A percentile compares a stretch with the other conserved stretches of the same genome.
These are phyloP conservation scores for Podospora conica DNA, from an alignment of 495 filamentous ascomycete genomes.

Conservation along the genomic window DNA sequence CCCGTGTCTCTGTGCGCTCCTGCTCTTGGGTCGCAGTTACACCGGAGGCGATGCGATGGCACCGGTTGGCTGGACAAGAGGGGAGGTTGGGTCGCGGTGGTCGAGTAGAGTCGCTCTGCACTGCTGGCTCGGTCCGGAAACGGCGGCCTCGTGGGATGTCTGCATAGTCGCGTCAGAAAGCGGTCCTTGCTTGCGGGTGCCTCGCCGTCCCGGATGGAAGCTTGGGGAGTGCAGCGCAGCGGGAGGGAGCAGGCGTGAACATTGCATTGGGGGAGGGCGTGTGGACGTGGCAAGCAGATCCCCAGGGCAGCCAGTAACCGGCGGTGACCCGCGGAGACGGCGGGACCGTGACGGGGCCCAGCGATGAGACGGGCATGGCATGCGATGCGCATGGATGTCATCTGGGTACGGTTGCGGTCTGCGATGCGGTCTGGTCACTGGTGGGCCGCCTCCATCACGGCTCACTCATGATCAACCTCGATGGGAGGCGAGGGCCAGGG, in stretches of 20 bases:
- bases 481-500: not conserved
- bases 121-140: slow-evolving; percentile 15
- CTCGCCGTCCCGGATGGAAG: not conserved
- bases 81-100: slow-evolving; percentile 18
- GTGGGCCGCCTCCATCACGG: not conserved
- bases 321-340: not conserved
- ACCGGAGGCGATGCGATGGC: slow-evolving; percentile 25
- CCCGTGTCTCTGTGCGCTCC: slow-evolving; percentile 23
- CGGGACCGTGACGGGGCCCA: not conserved
- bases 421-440: slow-evolving; percentile 2
- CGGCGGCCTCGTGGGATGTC: slow-evolving; percentile 27
- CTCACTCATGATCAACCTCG: not conserved
- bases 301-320: not conserved
- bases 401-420: not conserved
- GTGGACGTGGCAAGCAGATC: slow-evolving; percentile 3
- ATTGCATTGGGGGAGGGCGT: not conserved
- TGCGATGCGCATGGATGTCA: slow-evolving; percentile 4
- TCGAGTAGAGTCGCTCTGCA: slow-evolving; percentile 24
- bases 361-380: slow-evolving; percentile 3
- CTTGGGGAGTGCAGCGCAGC: slow-evolving; percentile 3
- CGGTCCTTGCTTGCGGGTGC: slow-evolving; percentile 10
- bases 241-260: not conserved
- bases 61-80: slow-evolving; percentile 27
- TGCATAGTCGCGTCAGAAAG: slow-evolving; percentile 37
- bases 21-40: slow-evolving; percentile 27